phyloP scores from a whole-genome alignment of 441 rosid species.

The Hypseocharis bilobata region DNA sequence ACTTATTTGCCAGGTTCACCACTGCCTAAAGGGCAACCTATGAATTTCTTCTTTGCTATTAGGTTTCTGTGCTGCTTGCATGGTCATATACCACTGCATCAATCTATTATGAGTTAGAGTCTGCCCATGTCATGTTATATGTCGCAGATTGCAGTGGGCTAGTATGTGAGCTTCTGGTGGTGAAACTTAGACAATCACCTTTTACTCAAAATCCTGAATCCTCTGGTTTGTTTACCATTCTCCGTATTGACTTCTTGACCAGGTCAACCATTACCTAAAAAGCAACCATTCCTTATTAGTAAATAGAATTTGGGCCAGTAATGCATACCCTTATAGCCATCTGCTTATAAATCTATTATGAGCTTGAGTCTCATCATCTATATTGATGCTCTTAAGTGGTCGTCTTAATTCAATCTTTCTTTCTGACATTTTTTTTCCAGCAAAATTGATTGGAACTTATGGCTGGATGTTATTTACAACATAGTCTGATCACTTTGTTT shows the following conservation, averaged over 20 bases:
- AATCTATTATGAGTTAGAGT: not conserved
- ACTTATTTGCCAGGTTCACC: not conserved
- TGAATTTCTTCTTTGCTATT: not conserved
- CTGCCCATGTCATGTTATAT: not conserved
- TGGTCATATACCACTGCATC: not conserved
- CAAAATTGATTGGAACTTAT: conserved; percentile 3
- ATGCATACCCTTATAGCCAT: not conserved
- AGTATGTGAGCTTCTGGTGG: conserved; percentile 1
- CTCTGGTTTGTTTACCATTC: not conserved
- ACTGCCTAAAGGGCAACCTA: not conserved
- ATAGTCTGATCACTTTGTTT: too few species aligned
- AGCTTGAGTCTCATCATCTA: not conserved
- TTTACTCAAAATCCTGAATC: not conserved
- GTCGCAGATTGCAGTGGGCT: not conserved
- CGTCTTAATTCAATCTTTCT: not conserved
- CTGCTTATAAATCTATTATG: not conserved
- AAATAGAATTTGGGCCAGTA: not conserved
- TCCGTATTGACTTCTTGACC: too few species aligned
- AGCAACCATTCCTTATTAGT: not conserved
- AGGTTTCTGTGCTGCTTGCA: not conserved
- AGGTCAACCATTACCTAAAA: too few species aligned
- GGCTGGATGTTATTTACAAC: not conserved
- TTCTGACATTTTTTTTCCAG: conserved; percentile 5
- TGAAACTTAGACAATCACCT: not conserved
- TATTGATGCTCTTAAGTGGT: not conserved